Conservation (phyloP, 257 asterid species). For the Solanum sejunctum region DNA sequence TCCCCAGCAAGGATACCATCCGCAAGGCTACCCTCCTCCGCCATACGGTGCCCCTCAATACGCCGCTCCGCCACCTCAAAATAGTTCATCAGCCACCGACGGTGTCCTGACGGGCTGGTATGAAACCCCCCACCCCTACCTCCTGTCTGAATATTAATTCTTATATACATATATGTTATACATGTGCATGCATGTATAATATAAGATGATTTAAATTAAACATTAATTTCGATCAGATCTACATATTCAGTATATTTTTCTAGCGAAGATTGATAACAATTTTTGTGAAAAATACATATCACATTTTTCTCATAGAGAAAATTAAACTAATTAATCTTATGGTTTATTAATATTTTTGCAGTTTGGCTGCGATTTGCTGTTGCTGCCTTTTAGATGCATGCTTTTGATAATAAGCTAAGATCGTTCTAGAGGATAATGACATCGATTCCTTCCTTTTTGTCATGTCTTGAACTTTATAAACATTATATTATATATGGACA, state of each 20-base stretch:
- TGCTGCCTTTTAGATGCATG: slow-evolving; percentile 26
- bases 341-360: background rate
- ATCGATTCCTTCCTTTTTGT: background rate
- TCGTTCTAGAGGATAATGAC: background rate
- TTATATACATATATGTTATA: background rate
- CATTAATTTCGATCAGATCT: too few relatives aligned
- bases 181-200: background rate
- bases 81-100: slow-evolving; percentile 1
- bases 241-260: background rate
- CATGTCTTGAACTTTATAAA: background rate
- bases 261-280: background rate
- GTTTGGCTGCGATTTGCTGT: slow-evolving; percentile 33
- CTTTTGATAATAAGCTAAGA: slow-evolving; percentile 11
- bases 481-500: background rate
- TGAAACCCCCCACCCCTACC: background rate
- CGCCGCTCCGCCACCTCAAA: slow-evolving; percentile 30
- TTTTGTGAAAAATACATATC: background rate
- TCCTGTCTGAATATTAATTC: background rate
- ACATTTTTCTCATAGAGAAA: background rate
- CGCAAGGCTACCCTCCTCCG: slow-evolving; percentile 36
- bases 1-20: slow-evolving; percentile 1
- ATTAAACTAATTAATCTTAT: background rate
- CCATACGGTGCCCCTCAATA: slow-evolving; percentile 33
- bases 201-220: too few relatives aligned
- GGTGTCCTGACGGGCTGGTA: slow-evolving; percentile 35